Evolutionary conservation across 148 eudicot species (phyloP).

Genomic region (Diospyros lotus): DNA sequence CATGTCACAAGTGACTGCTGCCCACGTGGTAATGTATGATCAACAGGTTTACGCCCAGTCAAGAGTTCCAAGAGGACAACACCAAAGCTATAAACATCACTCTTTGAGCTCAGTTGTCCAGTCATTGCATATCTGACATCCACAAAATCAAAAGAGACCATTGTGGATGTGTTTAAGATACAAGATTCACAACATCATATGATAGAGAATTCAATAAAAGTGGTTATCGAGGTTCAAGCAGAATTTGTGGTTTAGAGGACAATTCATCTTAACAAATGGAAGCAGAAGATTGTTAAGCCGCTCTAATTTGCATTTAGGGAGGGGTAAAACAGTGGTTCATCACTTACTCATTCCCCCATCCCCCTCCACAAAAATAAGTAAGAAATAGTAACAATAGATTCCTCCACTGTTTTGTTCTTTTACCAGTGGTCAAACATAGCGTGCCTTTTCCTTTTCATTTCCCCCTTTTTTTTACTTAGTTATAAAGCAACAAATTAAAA

Average conservation of each 20-base stretch:
- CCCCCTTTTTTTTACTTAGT: neutral
- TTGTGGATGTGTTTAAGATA: neutral
- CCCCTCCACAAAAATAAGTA: no score
- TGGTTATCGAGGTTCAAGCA: neutral
- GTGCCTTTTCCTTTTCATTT: neutral
- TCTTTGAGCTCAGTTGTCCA: constrained; percentile 72
- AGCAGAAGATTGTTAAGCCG: neutral
- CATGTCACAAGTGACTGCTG: constrained; percentile 84
- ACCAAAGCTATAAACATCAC: constrained; percentile 84
- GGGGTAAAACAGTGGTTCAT: neutral
- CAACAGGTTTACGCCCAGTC: constrained; percentile 86
- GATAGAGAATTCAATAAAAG: neutral
- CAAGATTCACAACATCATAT: neutral
- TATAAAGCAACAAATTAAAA: neutral
- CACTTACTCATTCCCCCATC: no score
- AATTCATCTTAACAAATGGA: neutral
- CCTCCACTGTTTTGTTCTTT: neutral
- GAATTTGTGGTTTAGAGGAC: no score
- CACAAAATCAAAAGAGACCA: neutral
- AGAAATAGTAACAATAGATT: neutral
- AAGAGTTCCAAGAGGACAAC: constrained; percentile 77
- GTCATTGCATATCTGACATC: constrained; percentile 76
- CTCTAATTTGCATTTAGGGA: neutral
- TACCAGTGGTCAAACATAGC: neutral
- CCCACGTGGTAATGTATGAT: constrained; percentile 80